Base-by-base conservation (phyloP, 1,284 basidiomycete species). In the Pascua guehoae region DNA sequence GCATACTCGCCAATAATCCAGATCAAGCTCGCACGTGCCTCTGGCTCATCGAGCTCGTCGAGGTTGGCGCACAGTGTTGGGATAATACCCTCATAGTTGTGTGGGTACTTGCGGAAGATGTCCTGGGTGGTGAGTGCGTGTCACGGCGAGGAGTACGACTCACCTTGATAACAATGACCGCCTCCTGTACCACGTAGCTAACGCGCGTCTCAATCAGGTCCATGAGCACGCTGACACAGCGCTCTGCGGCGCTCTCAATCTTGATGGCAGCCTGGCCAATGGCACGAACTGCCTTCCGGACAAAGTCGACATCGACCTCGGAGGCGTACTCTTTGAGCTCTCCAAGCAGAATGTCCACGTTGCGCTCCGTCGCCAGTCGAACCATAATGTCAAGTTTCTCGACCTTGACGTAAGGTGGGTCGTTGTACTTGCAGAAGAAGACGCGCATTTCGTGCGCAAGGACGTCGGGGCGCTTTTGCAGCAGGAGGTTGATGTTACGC, bases 381-480 rank as follows among this genome's bases (percentile, higher is more conserved):
- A 98, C 96, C 87, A 99, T 98, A 69, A 98, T 98, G 75, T 98
- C 96, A 56, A 99, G 82, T 73, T 99, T 98, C 53, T 94, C 94
- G 41, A 98, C 84, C 76, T 98, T 98, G 77, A 98, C 92, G 76
- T 98, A 99, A 62, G 96, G 92, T 2, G 96, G 96, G 72, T 98
- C 96, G 72, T 98, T 98, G 79, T 98, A 98, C 78, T 98, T 98
- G 87, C 94, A 98, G 79, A 98, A 99, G 79, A 99, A 98, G 17
- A 97, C 92, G 63, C 93, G 90, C 75, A 99, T 94, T 71, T 98
- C 95, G 75, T 97, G 96, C 76, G 91, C 89, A 51, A 99, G 81
- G 14, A 98, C 91, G 42, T 87, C 79, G 9, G 95, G 93, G 51
- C 96, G 84, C 56, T 96, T 85, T 77, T 98, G 96, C 59, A 98